Conservation (phyloP, 208 protist species). For the Borovskyia barvae region DNA sequence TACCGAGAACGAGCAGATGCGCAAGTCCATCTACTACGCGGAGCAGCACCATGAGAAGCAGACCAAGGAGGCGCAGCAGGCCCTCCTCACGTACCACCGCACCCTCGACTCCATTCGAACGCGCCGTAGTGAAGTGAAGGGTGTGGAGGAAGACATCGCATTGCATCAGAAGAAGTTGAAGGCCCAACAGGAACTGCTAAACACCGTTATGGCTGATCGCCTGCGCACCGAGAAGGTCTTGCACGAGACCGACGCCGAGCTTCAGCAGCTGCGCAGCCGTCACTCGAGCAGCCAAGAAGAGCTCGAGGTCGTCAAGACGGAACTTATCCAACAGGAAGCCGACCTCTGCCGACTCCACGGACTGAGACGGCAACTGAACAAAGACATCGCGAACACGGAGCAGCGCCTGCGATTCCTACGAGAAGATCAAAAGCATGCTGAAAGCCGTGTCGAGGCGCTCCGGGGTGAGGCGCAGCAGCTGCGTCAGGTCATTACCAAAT, state of each 20-base stretch:
- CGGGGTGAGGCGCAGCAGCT: conserved; percentile 90
- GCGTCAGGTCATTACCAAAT: conserved; percentile 93
- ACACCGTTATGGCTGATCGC: conserved; percentile 94
- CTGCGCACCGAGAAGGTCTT: conserved; percentile 97
- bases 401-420: conserved; percentile 66
- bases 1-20: conserved; percentile 84
- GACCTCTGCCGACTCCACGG: conserved; percentile 82
- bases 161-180: conserved; percentile 94
- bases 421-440: conserved; percentile 58
- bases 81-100: conserved; percentile 84
- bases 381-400: conserved; percentile 82
- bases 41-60: conserved; percentile 91
- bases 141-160: conserved; percentile 89
- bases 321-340: conserved; percentile 95
- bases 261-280: conserved; percentile 91
- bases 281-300: conserved; percentile 95
- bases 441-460: conserved; percentile 55
- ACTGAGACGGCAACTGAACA: conserved; percentile 71
- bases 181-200: conserved; percentile 96
- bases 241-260: conserved; percentile 95
- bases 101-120: conserved; percentile 93
- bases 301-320: conserved; percentile 91
- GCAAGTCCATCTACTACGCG: conserved; percentile 90
- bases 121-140: conserved; percentile 66
- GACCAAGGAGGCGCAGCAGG: conserved; percentile 64